Evolutionary conservation across 495 filamentous ascomycete species (phyloP).

Genomic region (Viridothelium virens): DNA sequence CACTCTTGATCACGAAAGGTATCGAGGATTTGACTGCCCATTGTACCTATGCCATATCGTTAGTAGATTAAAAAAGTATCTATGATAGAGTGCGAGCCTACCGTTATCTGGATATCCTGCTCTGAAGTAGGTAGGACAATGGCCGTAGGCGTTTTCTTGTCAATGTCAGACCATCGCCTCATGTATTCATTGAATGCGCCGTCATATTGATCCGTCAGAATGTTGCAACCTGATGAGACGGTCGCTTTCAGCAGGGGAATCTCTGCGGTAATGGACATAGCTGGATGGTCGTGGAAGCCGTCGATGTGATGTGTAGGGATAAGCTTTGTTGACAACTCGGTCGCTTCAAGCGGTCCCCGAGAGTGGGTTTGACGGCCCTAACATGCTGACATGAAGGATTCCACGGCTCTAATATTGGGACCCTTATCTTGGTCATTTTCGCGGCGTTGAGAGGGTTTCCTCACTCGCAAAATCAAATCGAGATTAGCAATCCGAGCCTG

Average conservation of each 20-base stretch:
- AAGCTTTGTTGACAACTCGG: no score
- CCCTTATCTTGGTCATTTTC: no score
- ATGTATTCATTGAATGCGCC: not conserved
- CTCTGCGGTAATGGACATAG: not conserved
- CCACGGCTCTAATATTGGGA: no score
- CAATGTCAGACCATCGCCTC: conserved; percentile 28
- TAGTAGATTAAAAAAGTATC: not conserved
- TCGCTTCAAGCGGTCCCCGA: no score
- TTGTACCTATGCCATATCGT: conserved; percentile 19
- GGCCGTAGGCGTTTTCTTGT: conserved; percentile 21
- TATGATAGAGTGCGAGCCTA: not conserved
- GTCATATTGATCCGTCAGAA: not conserved
- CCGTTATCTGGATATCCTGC: conserved; percentile 14
- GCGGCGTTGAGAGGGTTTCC: no score
- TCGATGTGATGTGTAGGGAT: no score
- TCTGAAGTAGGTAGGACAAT: conserved; percentile 27
- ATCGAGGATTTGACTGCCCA: conserved; percentile 20
- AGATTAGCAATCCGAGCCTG: no score
- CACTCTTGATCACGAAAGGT: conserved; percentile 33
- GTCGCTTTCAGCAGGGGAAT: not conserved
- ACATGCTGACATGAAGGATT: no score
- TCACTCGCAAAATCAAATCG: no score
- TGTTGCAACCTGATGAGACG: not conserved
- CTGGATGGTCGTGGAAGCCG: no score
- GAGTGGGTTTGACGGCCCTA: no score